Base-by-base conservation (phyloP, 352 stramenopile genomes). In the Achlya hypogyna region DNA sequence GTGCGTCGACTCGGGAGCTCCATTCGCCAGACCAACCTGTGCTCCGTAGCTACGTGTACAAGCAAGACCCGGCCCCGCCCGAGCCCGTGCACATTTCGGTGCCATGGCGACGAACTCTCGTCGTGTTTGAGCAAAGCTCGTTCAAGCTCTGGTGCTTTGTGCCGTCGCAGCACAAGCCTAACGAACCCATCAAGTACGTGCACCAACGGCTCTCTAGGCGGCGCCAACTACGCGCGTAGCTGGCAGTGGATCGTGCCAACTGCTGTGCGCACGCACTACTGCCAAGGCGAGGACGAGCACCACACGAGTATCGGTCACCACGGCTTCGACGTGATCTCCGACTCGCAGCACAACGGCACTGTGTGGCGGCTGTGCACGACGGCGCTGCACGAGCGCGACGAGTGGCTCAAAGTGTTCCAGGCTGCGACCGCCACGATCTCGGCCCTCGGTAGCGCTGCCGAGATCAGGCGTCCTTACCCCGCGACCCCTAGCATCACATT, bases 121-220 rank as follows among this genome's bases (percentile, higher is more conserved):
- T 95, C 53, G 86, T 95, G 60, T 95, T 91, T 65, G 86, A 95
- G 63, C 90, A 89, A 53, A 82, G 80, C 47, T 90, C 82, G 42
- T 85, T 93, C 74, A 95, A 95, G 70, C 63, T 95, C 22, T 95
- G 86, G 86, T 95, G 91, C 71, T 95, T 95, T 67, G 91, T 93
- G 47, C 86, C 86, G 43, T 91, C 80, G 53, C 84, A 92, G 67
- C 80, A 92, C 29, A 84, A 95, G 64, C 80, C 88, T 66, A 79
- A 77, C 4, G 78, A 93, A 34, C 72, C 77, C 27, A 95, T 95
- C 71, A 76, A 86, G 69, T 67, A 67, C n/a, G 51, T 42, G 14
- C 34, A 42, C 34, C 14, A 42, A 42, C 34, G 34, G 16, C 29
- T 6, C 49, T 54, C 6, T 49, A 49, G 42, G 22, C 22, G 18